Conservation (phyloP, 1,284 basidiomycete genomes). For the Boletus semigastroideus region DNA sequence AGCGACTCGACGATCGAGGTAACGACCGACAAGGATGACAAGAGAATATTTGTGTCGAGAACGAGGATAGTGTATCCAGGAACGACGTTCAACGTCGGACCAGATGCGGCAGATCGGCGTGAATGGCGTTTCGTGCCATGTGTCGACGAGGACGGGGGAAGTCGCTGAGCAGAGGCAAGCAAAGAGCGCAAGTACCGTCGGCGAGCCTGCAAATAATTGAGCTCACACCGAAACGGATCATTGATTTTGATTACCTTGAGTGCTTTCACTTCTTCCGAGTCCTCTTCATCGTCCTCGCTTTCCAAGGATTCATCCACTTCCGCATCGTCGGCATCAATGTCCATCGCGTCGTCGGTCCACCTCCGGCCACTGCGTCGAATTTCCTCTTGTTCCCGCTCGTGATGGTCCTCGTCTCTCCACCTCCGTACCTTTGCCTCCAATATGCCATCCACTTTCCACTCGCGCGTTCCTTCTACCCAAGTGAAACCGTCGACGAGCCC, state of each 20-base stretch:
- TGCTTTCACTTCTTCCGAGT: conserved; percentile 71
- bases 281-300: conserved; percentile 59
- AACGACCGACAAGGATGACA: conserved; percentile 77
- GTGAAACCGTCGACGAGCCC: conserved; percentile 76
- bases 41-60: conserved; percentile 91
- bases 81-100: conserved; percentile 56
- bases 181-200: conserved; percentile 64
- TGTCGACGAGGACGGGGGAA: conserved; percentile 32
- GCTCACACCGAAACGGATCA: background rate
- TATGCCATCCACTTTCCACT: conserved; percentile 68
- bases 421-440: conserved; percentile 68
- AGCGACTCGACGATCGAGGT: conserved; percentile 76
- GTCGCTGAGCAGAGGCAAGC: conserved; percentile 46
- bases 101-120: conserved; percentile 33
- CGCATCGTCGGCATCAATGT: conserved; percentile 56
- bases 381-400: conserved; percentile 68
- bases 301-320: conserved; percentile 40
- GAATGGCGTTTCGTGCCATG: conserved; percentile 36
- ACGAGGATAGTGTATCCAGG: conserved; percentile 91
- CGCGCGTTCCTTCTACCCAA: conserved; percentile 57
- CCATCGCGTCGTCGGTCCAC: conserved; percentile 69
- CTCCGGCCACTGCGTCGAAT: conserved; percentile 55
- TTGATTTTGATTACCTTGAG: conserved; percentile 58
- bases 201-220: conserved; percentile 51
- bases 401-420: conserved; percentile 69